Evolutionary conservation across 768 basidiomycete species (phyloP).

Genomic region (Pleurotus sapidus): DNA sequence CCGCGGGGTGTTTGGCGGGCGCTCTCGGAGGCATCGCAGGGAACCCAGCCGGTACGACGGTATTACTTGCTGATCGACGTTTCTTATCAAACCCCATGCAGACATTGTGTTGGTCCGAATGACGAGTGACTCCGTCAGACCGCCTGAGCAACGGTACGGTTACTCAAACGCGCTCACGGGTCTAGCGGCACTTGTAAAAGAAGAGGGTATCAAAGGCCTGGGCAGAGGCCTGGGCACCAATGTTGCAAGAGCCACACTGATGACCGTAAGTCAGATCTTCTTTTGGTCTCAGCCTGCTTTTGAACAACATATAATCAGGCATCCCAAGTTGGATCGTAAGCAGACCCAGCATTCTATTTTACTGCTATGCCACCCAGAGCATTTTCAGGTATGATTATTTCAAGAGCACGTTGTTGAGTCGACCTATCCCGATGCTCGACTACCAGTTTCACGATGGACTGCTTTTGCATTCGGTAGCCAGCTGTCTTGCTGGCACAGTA

Average conservation of each 20-base stretch:
- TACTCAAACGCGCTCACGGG: slow-evolving; percentile 82
- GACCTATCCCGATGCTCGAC: slow-evolving; percentile 51
- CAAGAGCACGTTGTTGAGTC: slow-evolving; percentile 54
- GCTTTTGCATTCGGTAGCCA: slow-evolving; percentile 63
- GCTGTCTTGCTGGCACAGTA: slow-evolving; percentile 68
- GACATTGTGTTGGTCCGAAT: slow-evolving; percentile 81
- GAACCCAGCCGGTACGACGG: slow-evolving; percentile 68
- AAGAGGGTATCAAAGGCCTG: slow-evolving; percentile 70
- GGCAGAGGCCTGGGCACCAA: slow-evolving; percentile 78
- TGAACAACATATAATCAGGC: slow-evolving; percentile 36
- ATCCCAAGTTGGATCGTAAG: slow-evolving; percentile 85
- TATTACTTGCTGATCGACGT: slow-evolving; percentile 1
- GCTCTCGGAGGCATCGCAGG: slow-evolving; percentile 82
- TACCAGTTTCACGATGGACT: slow-evolving; percentile 66
- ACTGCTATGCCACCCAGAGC: slow-evolving; percentile 2
- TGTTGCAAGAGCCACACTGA: slow-evolving; percentile 41
- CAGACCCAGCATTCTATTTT: slow-evolving; percentile 13
- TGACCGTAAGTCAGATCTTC: not conserved
- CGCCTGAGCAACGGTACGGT: slow-evolving; percentile 69
- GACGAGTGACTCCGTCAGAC: slow-evolving; percentile 82
- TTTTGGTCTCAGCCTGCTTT: slow-evolving; percentile 11
- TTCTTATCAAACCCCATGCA: slow-evolving; percentile 16
- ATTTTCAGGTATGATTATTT: slow-evolving; percentile 69
- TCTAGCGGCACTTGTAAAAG: slow-evolving; percentile 57
- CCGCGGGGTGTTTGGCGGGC: slow-evolving; percentile 71